These are phyloP conservation scores for Ambrosiella xylebori DNA, from an alignment of 2,329 filamentous ascomycete genomes.

Conservation along the genomic window DNA sequence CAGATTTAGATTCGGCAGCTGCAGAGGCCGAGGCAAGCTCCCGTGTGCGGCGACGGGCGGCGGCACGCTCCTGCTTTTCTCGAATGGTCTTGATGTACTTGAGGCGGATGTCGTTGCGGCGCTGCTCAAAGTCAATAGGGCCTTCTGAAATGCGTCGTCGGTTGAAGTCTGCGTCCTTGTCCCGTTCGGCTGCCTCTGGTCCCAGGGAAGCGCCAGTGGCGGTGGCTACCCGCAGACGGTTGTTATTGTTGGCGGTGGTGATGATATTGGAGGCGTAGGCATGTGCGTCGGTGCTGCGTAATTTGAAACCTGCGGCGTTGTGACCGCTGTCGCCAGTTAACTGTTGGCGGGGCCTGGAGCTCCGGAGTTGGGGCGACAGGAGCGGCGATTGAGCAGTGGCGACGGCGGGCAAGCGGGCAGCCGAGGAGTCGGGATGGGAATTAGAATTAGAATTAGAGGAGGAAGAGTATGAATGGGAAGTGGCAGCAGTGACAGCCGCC, in stretches of 20 bases:
- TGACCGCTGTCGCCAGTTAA: constrained; percentile 45
- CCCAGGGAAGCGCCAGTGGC: not conserved
- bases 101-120: constrained; percentile 65
- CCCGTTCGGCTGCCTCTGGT: not conserved
- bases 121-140: constrained; percentile 69
- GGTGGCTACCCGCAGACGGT: constrained; percentile 18
- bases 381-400: constrained; percentile 53
- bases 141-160: constrained; percentile 44
- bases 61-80: constrained; percentile 35
- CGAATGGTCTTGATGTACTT: constrained; percentile 71
- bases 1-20: constrained; percentile 3
- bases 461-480: not conserved
- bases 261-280: constrained; percentile 24
- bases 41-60: constrained; percentile 32
- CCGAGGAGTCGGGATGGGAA: constrained; percentile 24
- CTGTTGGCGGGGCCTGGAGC: constrained; percentile 63
- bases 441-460: constrained; percentile 20
- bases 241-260: constrained; percentile 22
- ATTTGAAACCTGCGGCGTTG: constrained; percentile 50
- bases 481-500: constrained; percentile 22
- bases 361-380: constrained; percentile 61
- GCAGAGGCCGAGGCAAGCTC: constrained; percentile 24
- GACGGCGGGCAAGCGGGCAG: constrained; percentile 50
- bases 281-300: constrained; percentile 29
- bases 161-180: constrained; percentile 8